Evolutionary conservation across 1,284 basidiomycete genomes (phyloP).

Genomic region (Melampsora americana): DNA sequence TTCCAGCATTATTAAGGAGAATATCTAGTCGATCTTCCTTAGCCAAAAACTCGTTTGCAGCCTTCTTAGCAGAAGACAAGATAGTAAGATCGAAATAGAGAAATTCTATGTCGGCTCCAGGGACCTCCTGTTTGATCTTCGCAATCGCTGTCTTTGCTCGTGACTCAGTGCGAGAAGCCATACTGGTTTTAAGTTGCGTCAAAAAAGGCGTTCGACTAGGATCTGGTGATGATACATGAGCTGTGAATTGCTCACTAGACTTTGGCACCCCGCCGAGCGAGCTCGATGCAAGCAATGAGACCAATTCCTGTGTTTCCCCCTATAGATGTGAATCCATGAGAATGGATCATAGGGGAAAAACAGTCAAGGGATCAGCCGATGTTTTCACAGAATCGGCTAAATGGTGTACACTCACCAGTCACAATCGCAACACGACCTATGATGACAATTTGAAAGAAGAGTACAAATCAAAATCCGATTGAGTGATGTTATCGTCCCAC

Average conservation of each 20-base stretch:
- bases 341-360: too few relatives aligned
- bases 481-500: not conserved
- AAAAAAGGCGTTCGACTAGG: not conserved
- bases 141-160: not conserved
- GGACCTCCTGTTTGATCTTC: slow-evolving; percentile 43
- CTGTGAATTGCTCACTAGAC: not conserved
- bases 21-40: slow-evolving; percentile 52
- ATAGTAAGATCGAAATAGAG: slow-evolving; percentile 53
- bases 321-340: not conserved
- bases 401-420: not conserved
- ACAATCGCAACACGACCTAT: slow-evolving; percentile 8
- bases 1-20: slow-evolving; percentile 51
- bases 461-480: not conserved
- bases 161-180: not conserved
- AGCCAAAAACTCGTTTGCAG: slow-evolving; percentile 48
- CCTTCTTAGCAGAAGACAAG: slow-evolving; percentile 48
- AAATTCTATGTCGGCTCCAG: slow-evolving; percentile 48
- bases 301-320: slow-evolving; percentile 4
- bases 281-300: not conserved
- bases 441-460: not conserved
- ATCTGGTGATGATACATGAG: not conserved
- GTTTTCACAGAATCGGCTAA: not conserved
- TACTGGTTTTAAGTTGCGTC: not conserved
- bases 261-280: slow-evolving; percentile 9
- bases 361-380: not conserved